Evolutionary conservation across 108 stramenopile genomes (phyloP).

Genomic region (Mayamaea pseudoterrestris): DNA sequence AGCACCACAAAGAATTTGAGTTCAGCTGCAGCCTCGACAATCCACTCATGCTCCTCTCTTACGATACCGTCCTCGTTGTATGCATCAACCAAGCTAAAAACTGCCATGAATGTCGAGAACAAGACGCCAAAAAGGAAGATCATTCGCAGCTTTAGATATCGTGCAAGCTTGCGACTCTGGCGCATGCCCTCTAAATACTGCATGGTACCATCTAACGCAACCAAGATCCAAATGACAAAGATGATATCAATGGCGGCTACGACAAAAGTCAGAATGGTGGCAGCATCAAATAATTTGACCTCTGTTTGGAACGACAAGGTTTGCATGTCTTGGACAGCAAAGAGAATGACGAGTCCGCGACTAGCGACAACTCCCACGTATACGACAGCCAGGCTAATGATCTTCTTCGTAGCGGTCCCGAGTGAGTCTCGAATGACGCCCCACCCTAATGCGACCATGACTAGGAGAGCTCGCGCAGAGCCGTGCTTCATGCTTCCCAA

Average conservation of each 20-base stretch:
- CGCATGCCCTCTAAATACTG: conserved; percentile 76
- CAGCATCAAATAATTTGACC: conserved; percentile 58
- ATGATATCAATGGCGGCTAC: conserved; percentile 51
- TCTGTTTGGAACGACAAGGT: conserved; percentile 45
- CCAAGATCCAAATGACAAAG: conserved; percentile 79
- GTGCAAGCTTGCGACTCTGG: conserved; percentile 52
- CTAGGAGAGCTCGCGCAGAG: conserved; percentile 57
- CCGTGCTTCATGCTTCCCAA: conserved; percentile 65
- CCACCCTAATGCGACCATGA: conserved; percentile 79
- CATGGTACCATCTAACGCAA: conserved; percentile 71
- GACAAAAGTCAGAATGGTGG: conserved; percentile 55
- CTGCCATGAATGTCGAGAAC: conserved; percentile 62
- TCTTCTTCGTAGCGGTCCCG: conserved; percentile 50
- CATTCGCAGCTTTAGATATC: conserved; percentile 62
- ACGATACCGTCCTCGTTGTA: conserved; percentile 57
- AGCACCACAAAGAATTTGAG: conserved; percentile 71
- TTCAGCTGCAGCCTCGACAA: conserved; percentile 58
- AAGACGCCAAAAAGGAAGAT: conserved; percentile 71
- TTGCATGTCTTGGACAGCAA: conserved; percentile 61
- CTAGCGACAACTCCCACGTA: conserved; percentile 45
- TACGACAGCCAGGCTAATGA: conserved; percentile 41
- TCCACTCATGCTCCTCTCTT: conserved; percentile 51
- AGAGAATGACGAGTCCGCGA: conserved; percentile 52
- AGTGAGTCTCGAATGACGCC: conserved; percentile 74
- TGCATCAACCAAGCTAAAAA: conserved; percentile 67